Conservation (phyloP, 2,329 filamentous ascomycete species). For the Paecilomyces dactylethromorphus region DNA sequence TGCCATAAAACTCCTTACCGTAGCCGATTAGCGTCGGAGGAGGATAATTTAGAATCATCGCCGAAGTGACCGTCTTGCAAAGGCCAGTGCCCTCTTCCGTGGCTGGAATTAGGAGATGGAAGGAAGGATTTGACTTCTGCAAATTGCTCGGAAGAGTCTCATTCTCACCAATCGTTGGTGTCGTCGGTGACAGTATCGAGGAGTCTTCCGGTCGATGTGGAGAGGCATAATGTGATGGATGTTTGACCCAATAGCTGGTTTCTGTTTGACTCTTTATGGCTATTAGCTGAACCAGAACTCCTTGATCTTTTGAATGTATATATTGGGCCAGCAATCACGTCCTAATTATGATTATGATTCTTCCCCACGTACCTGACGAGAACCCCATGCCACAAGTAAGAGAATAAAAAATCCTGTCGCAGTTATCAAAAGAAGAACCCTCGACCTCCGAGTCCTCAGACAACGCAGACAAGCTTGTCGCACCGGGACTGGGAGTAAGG, state of each 20-base stretch:
- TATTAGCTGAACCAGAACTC: background rate
- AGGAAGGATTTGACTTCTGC: constrained; percentile 32
- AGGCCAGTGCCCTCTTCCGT: constrained; percentile 43
- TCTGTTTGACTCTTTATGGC: constrained; percentile 4
- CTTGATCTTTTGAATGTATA: background rate
- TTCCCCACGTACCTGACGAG: constrained; percentile 12
- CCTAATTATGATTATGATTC: background rate
- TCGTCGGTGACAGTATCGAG: constrained; percentile 16
- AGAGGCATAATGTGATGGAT: constrained; percentile 25
- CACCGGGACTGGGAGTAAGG: constrained; percentile 10
- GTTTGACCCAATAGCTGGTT: constrained; percentile 25
- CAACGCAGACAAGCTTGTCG: constrained; percentile 14
- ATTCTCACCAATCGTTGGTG: constrained; percentile 15
- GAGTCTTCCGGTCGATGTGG: constrained; percentile 24
- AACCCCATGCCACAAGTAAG: constrained; percentile 13
- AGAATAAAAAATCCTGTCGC: constrained; percentile 17
- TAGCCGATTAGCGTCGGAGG: constrained; percentile 50
- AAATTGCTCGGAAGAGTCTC: constrained; percentile 23
- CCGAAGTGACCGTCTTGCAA: constrained; percentile 52
- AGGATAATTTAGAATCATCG: constrained; percentile 54
- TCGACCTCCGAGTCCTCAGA: background rate
- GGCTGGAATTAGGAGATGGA: constrained; percentile 52
- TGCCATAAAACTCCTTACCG: constrained; percentile 17
- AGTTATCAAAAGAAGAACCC: background rate
- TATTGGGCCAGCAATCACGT: no score